These are phyloP conservation scores for Lycium barbarum DNA, from an alignment of 257 asterid genomes.

Conservation along the genomic window DNA sequence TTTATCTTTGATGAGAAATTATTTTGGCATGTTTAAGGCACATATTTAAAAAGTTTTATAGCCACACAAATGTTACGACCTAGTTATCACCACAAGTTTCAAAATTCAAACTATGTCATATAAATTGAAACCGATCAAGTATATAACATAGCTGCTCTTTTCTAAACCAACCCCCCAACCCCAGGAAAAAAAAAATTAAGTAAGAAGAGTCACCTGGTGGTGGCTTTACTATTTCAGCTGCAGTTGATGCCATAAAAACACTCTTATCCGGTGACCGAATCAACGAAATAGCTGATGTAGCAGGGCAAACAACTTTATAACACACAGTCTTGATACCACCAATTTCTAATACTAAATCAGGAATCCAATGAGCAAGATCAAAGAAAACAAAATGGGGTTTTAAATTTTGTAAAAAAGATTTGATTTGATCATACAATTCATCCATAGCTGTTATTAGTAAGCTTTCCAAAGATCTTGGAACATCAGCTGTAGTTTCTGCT, in stretches of 20 bases:
- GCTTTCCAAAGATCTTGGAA: slow-evolving; percentile 23
- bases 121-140: no score
- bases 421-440: slow-evolving; percentile 44
- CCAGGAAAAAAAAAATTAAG: no score
- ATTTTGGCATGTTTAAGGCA: no score
- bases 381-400: slow-evolving; percentile 54
- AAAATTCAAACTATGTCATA: no score
- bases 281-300: slow-evolving; percentile 29
- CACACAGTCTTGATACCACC: slow-evolving; percentile 46
- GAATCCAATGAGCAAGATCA: slow-evolving; percentile 60
- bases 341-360: slow-evolving; percentile 43
- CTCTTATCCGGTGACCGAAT: slow-evolving; percentile 26
- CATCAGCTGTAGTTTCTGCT: slow-evolving; percentile 59
- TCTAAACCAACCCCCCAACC: no score
- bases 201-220: slow-evolving; percentile 35
- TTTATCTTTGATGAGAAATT: no score
- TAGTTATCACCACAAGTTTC: no score
- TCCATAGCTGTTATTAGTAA: slow-evolving; percentile 57
- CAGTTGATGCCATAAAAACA: slow-evolving; percentile 14
- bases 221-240: slow-evolving; percentile 22
- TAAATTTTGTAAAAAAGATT: slow-evolving; percentile 35
- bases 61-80: no score
- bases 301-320: slow-evolving; percentile 37
- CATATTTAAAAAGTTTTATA: no score
- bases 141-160: no score